phyloP scores from a whole-genome alignment of 1,139 yeast genomes.

The Yamadazyma dushanensis region DNA sequence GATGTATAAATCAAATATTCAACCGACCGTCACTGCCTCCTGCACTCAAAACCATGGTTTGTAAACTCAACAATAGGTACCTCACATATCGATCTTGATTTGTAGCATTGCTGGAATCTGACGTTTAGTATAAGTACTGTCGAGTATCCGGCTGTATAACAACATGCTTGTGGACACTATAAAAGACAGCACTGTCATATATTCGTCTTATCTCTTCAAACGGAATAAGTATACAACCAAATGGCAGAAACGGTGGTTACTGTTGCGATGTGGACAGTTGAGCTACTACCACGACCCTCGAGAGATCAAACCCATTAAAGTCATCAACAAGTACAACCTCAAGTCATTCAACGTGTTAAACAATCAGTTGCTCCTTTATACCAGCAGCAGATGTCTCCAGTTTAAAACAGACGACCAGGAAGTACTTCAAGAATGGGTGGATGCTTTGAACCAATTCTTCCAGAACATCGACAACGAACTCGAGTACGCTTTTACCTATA shows the following conservation, averaged over 20 bases:
- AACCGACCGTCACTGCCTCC: no score
- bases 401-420: slow-evolving; percentile 36
- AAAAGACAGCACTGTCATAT: slow-evolving; percentile 14
- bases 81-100: no score
- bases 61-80: no score
- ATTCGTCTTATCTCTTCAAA: slow-evolving; percentile 21
- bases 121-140: no score
- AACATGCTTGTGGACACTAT: slow-evolving; percentile 6
- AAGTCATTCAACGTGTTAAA: slow-evolving; percentile 26
- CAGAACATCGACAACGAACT: not conserved
- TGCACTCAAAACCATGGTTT: no score
- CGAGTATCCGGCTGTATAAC: no score
- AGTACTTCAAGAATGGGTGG: slow-evolving; percentile 44
- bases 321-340: slow-evolving; percentile 29
- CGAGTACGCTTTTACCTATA: not conserved
- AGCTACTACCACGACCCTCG: slow-evolving; percentile 58
- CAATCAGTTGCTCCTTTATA: slow-evolving; percentile 43
- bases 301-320: slow-evolving; percentile 56
- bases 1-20: no score
- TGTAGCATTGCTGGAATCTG: no score
- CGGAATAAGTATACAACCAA: slow-evolving; percentile 25
- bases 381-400: slow-evolving; percentile 41
- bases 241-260: slow-evolving; percentile 61
- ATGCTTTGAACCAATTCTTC: slow-evolving; percentile 28
- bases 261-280: slow-evolving; percentile 53